phyloP scores from a whole-genome alignment of 441 rosid genomes.

The Gossypium gossypioides region DNA sequence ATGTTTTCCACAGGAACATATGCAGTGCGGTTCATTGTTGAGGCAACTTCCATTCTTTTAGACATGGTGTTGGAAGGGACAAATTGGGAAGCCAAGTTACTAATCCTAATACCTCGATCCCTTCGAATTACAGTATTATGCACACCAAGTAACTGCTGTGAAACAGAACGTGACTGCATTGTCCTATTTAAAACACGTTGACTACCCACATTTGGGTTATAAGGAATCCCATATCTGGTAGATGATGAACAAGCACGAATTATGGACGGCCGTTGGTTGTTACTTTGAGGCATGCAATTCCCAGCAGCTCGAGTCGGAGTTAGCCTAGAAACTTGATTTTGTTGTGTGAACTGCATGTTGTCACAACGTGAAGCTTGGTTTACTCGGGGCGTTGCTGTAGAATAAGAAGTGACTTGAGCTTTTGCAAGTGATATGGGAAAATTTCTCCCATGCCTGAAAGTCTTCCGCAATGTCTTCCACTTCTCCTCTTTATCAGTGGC shows the following conservation, averaged over 20 bases:
- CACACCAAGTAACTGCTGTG: slow-evolving; percentile 24
- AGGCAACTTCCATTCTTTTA: slow-evolving; percentile 17
- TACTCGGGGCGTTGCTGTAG: slow-evolving; percentile 16
- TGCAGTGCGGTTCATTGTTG: slow-evolving; percentile 12
- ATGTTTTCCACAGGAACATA: slow-evolving; percentile 22
- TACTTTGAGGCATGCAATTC: slow-evolving; percentile 13
- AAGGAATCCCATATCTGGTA: slow-evolving; percentile 17
- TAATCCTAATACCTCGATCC: slow-evolving; percentile 22
- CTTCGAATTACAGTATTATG: slow-evolving; percentile 22
- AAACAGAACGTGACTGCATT: slow-evolving; percentile 6
- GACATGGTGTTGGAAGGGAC: slow-evolving; percentile 21
- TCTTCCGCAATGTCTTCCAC: slow-evolving; percentile 57
- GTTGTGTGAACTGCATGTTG: slow-evolving; percentile 13
- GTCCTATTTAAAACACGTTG: slow-evolving; percentile 16
- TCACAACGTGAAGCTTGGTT: slow-evolving; percentile 20
- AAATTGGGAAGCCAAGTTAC: slow-evolving; percentile 18
- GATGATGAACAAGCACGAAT: slow-evolving; percentile 39
- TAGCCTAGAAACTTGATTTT: slow-evolving; percentile 17
- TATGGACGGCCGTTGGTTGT: slow-evolving; percentile 11
- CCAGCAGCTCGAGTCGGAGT: not conserved
- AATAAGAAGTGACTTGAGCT: slow-evolving; percentile 8
- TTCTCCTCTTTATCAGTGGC: slow-evolving; percentile 61
- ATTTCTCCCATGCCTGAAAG: slow-evolving; percentile 28
- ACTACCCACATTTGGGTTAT: slow-evolving; percentile 21
- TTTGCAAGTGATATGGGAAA: slow-evolving; percentile 19